A percentile compares a stretch with the other conserved stretches of the same genome.
These are phyloP conservation scores for Rosa lucieae DNA, from an alignment of 306 rosid genomes.

Conservation along the genomic window DNA sequence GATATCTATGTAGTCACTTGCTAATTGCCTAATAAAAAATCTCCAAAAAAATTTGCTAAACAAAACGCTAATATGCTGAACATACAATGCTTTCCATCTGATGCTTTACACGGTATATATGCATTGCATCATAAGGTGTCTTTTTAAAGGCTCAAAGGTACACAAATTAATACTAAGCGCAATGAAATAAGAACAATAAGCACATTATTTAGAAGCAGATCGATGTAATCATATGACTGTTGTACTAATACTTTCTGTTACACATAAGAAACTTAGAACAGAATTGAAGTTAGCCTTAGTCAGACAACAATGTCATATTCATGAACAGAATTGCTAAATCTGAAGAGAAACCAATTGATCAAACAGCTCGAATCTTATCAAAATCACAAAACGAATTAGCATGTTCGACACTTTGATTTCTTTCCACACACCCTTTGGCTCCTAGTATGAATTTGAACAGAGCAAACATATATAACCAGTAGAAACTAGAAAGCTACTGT, in stretches of 20 bases:
- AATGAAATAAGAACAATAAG: background rate
- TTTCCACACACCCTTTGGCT: conserved; percentile 3
- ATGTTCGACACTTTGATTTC: background rate
- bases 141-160: background rate
- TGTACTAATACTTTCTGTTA: background rate
- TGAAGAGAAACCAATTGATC: background rate
- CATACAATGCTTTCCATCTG: background rate
- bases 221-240: background rate
- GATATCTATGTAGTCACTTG: background rate
- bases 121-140: background rate
- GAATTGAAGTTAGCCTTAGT: background rate
- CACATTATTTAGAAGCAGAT: background rate
- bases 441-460: background rate
- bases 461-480: background rate
- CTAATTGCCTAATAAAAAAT: background rate
- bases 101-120: background rate
- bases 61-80: background rate
- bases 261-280: background rate
- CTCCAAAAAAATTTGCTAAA: background rate
- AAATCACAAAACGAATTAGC: background rate
- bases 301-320: background rate
- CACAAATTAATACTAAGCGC: background rate
- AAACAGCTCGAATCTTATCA: background rate
- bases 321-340: background rate
- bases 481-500: background rate